Conservation (phyloP, 371 early-diverging fungal species). For the Lichtheimia ramosa region DNA sequence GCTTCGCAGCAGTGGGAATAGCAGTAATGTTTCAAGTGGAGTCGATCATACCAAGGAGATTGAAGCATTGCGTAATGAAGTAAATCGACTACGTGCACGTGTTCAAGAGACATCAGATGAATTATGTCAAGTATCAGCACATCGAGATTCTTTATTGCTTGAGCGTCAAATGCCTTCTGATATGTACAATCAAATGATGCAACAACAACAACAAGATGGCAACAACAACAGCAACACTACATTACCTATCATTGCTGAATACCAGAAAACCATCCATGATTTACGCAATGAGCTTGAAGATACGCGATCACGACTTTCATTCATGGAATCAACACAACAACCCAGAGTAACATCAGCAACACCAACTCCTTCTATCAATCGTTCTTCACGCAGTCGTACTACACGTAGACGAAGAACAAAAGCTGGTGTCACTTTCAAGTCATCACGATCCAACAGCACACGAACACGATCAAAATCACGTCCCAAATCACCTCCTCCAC, state of each 20-base stretch:
- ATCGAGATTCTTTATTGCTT: conserved; percentile 57
- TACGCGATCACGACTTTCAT: conserved; percentile 32
- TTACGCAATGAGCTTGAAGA: conserved; percentile 47
- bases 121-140: conserved; percentile 49
- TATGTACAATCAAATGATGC: background rate
- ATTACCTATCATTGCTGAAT: conserved; percentile 39
- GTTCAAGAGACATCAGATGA: conserved; percentile 48
- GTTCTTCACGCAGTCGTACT: background rate
- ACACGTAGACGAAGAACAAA: conserved; percentile 30
- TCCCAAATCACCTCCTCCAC: background rate
- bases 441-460: conserved; percentile 32
- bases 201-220: conserved; percentile 1
- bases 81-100: conserved; percentile 48
- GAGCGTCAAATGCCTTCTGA: conserved; percentile 42
- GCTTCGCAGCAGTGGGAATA: conserved; percentile 67
- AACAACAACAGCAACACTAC: background rate
- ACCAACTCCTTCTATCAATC: conserved; percentile 4
- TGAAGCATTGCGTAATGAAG: conserved; percentile 46
- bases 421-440: conserved; percentile 29
- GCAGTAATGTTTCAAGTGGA: conserved; percentile 58
- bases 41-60: conserved; percentile 17
- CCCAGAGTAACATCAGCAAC: conserved; percentile 17
- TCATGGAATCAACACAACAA: conserved; percentile 20
- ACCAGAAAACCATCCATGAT: conserved; percentile 51
- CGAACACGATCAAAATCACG: conserved; percentile 50